These are phyloP conservation scores for Wallacemonas rigidus DNA, from an alignment of 208 protist genomes.

Conservation along the genomic window DNA sequence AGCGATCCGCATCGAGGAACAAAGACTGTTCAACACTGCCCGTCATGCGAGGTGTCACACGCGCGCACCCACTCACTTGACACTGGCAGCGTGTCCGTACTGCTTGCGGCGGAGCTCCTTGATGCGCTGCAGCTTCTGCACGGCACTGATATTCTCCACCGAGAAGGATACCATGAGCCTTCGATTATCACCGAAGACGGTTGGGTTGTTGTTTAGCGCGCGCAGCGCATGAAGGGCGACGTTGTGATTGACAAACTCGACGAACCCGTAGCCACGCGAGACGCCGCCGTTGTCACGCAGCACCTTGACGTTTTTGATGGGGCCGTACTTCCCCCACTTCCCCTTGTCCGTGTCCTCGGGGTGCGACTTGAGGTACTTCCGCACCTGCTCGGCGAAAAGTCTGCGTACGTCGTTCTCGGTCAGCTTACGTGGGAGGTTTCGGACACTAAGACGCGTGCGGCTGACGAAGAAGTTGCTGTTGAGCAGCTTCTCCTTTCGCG, in stretches of 20 bases:
- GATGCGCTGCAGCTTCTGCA: constrained; percentile 89
- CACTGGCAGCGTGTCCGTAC: constrained; percentile 4
- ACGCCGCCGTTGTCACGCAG: constrained; percentile 81
- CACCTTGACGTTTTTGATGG: constrained; percentile 87
- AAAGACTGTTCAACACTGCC: neutral
- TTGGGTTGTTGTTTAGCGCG: constrained; percentile 94
- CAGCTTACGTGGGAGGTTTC: constrained; percentile 89
- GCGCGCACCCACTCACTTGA: neutral
- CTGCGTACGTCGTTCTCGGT: constrained; percentile 87
- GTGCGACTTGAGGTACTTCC: constrained; percentile 76
- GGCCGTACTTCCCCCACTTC: constrained; percentile 90
- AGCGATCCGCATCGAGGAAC: constrained; percentile 6
- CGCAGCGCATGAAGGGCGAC: constrained; percentile 85
- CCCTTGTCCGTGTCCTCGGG: constrained; percentile 69
- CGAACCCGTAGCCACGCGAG: constrained; percentile 90
- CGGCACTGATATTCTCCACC: constrained; percentile 87
- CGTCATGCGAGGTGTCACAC: neutral
- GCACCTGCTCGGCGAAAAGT: constrained; percentile 73
- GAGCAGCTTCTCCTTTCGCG: constrained; percentile 79
- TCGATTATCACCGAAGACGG: constrained; percentile 77
- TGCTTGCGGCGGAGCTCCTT: constrained; percentile 49
- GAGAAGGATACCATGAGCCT: constrained; percentile 92
- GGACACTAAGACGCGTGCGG: constrained; percentile 87
- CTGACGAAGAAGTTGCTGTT: constrained; percentile 94
- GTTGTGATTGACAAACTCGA: constrained; percentile 93